Percentiles rank a stretch among this genome's conserved stretches.
Evolutionary conservation across 2,329 filamentous ascomycete species (phyloP).

Genomic region (Aureobasidium pullulans): DNA sequence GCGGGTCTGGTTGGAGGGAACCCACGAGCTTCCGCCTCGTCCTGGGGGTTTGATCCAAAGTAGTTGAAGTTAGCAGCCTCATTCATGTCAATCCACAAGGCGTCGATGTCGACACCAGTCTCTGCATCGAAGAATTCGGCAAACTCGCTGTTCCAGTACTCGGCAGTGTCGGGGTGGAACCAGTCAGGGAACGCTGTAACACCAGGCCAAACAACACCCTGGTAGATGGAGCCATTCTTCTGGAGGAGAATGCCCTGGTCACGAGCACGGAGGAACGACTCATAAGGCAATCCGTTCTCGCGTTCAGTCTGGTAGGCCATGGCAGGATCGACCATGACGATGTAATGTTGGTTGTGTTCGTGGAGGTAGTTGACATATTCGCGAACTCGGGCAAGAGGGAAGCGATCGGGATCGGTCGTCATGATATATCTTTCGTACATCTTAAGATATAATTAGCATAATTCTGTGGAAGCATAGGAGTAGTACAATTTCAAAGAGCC

Average conservation of each 20-base stretch:
- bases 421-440: conserved; percentile 49
- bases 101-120: conserved; percentile 66
- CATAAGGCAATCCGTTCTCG: background rate
- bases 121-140: conserved; percentile 54
- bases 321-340: conserved; percentile 69
- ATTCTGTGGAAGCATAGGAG: too few species aligned
- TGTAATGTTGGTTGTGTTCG: conserved; percentile 27
- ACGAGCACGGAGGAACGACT: background rate
- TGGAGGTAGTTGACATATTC: conserved; percentile 56
- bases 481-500: too few species aligned
- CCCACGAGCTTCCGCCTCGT: conserved; percentile 31
- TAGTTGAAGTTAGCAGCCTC: conserved; percentile 51
- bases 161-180: conserved; percentile 58
- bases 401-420: conserved; percentile 57
- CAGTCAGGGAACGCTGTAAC: conserved; percentile 50
- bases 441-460: too few species aligned
- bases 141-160: conserved; percentile 67
- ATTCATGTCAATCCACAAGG: conserved; percentile 63
- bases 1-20: conserved; percentile 56
- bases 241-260: conserved; percentile 47
- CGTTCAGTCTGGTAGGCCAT: conserved; percentile 30
- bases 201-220: conserved; percentile 71
- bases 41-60: conserved; percentile 31
- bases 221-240: conserved; percentile 48
- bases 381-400: conserved; percentile 54